Percentiles rank a stretch among this genome's conserved stretches.
Conservation (phyloP, 2,329 filamentous ascomycete genomes). For the Diaporthe batatas region DNA sequence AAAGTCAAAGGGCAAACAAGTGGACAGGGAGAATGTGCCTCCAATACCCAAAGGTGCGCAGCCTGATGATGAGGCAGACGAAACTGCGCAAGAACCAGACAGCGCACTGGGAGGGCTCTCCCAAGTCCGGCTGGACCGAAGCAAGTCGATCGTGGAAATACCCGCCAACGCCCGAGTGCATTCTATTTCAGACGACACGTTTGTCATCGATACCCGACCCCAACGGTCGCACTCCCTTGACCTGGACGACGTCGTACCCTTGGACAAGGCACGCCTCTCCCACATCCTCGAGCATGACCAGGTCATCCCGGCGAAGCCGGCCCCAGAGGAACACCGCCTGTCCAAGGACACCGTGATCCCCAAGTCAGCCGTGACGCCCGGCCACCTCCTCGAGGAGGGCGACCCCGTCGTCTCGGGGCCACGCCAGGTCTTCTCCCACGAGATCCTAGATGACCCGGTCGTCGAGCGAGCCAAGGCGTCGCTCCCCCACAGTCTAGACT, state of each 20-base stretch:
- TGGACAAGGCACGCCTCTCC: neutral
- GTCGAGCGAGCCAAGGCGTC: slow-evolving; percentile 10
- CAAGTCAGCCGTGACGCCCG: slow-evolving; percentile 10
- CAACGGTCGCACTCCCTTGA: slow-evolving; percentile 20
- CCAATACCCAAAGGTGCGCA: neutral
- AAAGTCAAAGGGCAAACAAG: slow-evolving; percentile 15
- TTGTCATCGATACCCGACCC: slow-evolving; percentile 14
- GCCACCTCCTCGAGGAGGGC: slow-evolving; percentile 35
- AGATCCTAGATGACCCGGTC: slow-evolving; percentile 36
- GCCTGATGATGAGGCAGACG: neutral
- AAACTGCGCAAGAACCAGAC: neutral
- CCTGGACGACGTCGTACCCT: slow-evolving; percentile 4
- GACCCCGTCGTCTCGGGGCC: slow-evolving; percentile 36
- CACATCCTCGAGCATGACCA: slow-evolving; percentile 34
- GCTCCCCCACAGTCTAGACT: slow-evolving; percentile 36
- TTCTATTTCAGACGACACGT: slow-evolving; percentile 34
- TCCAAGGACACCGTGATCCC: slow-evolving; percentile 38
- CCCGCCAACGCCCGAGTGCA: slow-evolving; percentile 32
- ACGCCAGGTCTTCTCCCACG: slow-evolving; percentile 35
- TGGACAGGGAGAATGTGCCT: neutral
- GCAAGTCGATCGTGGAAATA: slow-evolving; percentile 28
- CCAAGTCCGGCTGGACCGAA: slow-evolving; percentile 1
- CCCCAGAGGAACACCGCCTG: slow-evolving; percentile 28
- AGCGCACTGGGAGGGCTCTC: neutral
- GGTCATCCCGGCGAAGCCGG: slow-evolving; percentile 14